phyloP scores from a whole-genome alignment of 1,139 yeast genomes.

The Casaregolazyma lundiana region DNA sequence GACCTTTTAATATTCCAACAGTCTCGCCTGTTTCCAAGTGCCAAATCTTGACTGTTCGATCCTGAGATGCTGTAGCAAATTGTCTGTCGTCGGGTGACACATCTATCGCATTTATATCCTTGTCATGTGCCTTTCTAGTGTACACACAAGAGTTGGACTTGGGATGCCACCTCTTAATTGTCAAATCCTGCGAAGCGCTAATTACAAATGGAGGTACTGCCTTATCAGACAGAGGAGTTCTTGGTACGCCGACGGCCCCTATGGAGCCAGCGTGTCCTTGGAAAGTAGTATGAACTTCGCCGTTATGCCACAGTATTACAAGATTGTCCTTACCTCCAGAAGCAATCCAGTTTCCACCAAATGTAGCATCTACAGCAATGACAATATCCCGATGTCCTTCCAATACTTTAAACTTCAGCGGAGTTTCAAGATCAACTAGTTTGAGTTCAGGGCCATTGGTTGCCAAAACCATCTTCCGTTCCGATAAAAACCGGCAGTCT shows the following conservation, averaged over 20 bases:
- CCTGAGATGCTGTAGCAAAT: constrained; percentile 95
- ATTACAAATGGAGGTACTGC: constrained; percentile 64
- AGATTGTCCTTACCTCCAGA: constrained; percentile 91
- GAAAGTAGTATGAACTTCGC: constrained; percentile 34
- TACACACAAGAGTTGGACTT: constrained; percentile 53
- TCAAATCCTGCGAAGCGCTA: constrained; percentile 85
- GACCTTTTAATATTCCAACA: constrained; percentile 79
- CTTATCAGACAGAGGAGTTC: constrained; percentile 39
- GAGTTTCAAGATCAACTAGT: constrained; percentile 44
- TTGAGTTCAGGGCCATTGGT: constrained; percentile 93
- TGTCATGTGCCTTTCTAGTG: constrained; percentile 94
- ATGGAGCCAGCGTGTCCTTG: constrained; percentile 85
- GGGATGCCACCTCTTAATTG: constrained; percentile 78
- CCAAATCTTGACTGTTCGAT: constrained; percentile 89
- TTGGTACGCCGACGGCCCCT: constrained; percentile 75
- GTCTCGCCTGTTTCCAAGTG: constrained; percentile 76
- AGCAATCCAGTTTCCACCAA: constrained; percentile 83
- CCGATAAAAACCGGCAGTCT: constrained; percentile 57
- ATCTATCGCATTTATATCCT: constrained; percentile 86
- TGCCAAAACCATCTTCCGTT: constrained; percentile 62
- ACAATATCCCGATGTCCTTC: constrained; percentile 86
- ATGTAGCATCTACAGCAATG: constrained; percentile 70
- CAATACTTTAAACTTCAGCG: constrained; percentile 58
- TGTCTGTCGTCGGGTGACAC: constrained; percentile 82
- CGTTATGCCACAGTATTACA: constrained; percentile 70